phyloP scores from a whole-genome alignment of 345 rosid species.

The Lenwebbia sp. region DNA sequence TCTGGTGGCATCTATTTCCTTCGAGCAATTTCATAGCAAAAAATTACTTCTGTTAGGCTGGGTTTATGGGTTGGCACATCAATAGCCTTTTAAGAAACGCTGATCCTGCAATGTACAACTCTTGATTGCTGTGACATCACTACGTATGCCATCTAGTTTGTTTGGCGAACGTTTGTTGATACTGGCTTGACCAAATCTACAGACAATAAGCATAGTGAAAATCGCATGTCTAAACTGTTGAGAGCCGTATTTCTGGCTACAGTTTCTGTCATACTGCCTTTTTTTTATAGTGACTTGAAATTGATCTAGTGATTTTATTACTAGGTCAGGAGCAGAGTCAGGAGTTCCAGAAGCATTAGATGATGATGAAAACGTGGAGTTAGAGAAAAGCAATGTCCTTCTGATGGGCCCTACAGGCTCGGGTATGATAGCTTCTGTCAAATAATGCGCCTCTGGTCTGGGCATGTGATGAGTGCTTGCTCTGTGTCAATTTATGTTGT shows the following conservation, averaged over 20 bases:
- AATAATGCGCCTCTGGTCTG: neutral
- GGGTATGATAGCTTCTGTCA: constrained; percentile 28
- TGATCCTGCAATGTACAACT: neutral
- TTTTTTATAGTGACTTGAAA: neutral
- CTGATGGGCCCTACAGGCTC: constrained; percentile 98
- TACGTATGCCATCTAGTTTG: neutral
- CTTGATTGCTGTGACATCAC: neutral
- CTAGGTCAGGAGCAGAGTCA: constrained; percentile 78
- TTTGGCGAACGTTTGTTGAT: neutral
- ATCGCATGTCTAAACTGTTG: neutral
- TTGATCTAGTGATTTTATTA: constrained; percentile 28
- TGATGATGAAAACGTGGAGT: constrained; percentile 72
- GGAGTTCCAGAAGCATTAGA: constrained; percentile 30
- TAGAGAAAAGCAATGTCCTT: constrained; percentile 95
- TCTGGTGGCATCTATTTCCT: neutral
- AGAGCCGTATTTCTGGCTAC: neutral
- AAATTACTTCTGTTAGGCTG: neutral
- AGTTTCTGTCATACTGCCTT: neutral
- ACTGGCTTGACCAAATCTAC: neutral
- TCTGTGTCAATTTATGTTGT: neutral
- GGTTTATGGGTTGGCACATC: neutral
- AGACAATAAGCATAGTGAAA: neutral
- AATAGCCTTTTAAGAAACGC: neutral
- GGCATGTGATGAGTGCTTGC: neutral
- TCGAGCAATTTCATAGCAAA: neutral